Evolutionary conservation across 1,284 basidiomycete genomes (phyloP), one percentile per base, ranked within the genome.

Genomic region (Melampsora abietis-canadensis): DNA sequence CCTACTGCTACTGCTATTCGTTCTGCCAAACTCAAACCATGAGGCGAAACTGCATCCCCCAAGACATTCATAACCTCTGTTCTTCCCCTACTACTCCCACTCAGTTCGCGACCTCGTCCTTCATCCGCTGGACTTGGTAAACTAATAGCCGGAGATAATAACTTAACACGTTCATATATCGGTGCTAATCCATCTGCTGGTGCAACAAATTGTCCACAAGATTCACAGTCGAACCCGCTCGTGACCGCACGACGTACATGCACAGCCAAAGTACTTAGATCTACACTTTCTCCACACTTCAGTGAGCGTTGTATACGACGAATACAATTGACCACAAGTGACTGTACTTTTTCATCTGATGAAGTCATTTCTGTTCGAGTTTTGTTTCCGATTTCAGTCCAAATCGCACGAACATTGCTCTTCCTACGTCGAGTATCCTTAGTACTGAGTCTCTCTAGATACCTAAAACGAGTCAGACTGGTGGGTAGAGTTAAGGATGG

Each of bases 1-100:
- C 51, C 51, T 21, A 54, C 51, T 21, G 51, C 51, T 54, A 54
- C 51, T 7, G 51, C 51, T 21, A 54, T 27, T n/a, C 51, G 51
- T 54, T 54, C 51, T n/a, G 51, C 51, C 19, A 54, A 21, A 54
- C n/a, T 54, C 7, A 54, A 27, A n/a, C 51, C 6, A 54, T 54
- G 51, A 54, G 51, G 51, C 21, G 51, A 54, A n/a, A 54, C 51
- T 2, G 51, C 51, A 7, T n/a, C 17, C 4, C 51, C 51, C 51
- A n/a, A 54, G 6, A 54, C 51, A 27, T 54, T 54, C 51, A 54
- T n/a, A 21, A 54, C 24, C 51, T n/a, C 51, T 54, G 24, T n/a
- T 12, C 10, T 40, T 40, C 37, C 37, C 37, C 37, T 40, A 10
- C 37, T 40, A n/a, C n/a, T n/a, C n/a, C 51, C 51, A n/a, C n/a